Evolutionary conservation across 1,284 basidiomycete species (phyloP).

Genomic region (Dichomitus squalens): DNA sequence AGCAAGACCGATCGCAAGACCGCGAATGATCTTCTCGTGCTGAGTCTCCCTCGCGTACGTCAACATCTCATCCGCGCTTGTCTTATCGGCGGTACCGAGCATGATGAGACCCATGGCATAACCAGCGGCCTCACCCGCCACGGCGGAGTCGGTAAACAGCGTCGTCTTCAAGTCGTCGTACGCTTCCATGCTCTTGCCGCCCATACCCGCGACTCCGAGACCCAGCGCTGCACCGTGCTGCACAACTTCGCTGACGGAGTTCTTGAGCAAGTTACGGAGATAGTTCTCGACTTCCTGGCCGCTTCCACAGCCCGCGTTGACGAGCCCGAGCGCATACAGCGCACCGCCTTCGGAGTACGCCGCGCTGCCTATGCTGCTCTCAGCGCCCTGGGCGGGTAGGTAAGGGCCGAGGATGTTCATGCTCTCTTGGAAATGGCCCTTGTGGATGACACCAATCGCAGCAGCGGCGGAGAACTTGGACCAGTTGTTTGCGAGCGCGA

Average conservation of each 20-base stretch:
- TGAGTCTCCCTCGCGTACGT: slow-evolving; percentile 94
- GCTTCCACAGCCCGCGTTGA: slow-evolving; percentile 86
- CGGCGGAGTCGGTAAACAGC: slow-evolving; percentile 90
- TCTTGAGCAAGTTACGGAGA: slow-evolving; percentile 77
- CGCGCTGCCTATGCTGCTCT: slow-evolving; percentile 71
- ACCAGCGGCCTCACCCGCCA: slow-evolving; percentile 92
- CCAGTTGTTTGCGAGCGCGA: slow-evolving; percentile 93
- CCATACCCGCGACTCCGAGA: slow-evolving; percentile 91
- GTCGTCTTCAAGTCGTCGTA: slow-evolving; percentile 90
- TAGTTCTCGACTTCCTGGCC: slow-evolving; percentile 72
- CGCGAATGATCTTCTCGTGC: slow-evolving; percentile 97
- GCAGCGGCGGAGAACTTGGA: slow-evolving; percentile 97
- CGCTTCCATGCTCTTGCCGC: slow-evolving; percentile 83
- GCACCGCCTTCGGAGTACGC: slow-evolving; percentile 93
- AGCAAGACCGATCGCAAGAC: slow-evolving; percentile 88
- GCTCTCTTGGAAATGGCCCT: slow-evolving; percentile 92
- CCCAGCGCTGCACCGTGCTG: slow-evolving; percentile 96
- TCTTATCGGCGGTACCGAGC: slow-evolving; percentile 85
- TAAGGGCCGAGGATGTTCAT: slow-evolving; percentile 94
- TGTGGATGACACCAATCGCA: slow-evolving; percentile 94
- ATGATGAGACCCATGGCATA: slow-evolving; percentile 97
- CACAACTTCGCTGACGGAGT: slow-evolving; percentile 78
- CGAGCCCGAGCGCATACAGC: slow-evolving; percentile 91
- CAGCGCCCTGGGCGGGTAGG: slow-evolving; percentile 74
- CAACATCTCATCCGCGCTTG: slow-evolving; percentile 89